Conservation (phyloP, 2,329 filamentous ascomycete species). For the Botrytis sinoallii region DNA sequence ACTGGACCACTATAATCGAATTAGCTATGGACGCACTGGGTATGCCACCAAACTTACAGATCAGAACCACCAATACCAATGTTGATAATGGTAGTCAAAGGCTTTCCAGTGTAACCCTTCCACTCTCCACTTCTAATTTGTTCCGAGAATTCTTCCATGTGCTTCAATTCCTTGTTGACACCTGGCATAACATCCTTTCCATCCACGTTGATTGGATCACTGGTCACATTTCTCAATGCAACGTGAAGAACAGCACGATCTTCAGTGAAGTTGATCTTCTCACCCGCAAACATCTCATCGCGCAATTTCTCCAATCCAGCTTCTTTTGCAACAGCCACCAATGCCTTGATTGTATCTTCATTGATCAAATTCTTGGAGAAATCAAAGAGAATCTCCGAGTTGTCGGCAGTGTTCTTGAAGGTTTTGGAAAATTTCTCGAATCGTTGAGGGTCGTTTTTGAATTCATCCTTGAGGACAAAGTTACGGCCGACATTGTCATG, state of each 20-base stretch:
- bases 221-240: constrained; percentile 85
- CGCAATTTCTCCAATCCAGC: constrained; percentile 88
- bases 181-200: constrained; percentile 91
- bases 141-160: constrained; percentile 98
- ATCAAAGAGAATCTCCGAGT: constrained; percentile 89
- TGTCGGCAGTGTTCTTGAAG: constrained; percentile 75
- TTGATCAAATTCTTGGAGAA: constrained; percentile 99
- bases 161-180: constrained; percentile 85
- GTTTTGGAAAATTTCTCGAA: constrained; percentile 88
- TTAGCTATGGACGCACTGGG: constrained; percentile 26
- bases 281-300: constrained; percentile 94
- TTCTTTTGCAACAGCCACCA: constrained; percentile 88
- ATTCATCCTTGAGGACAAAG: constrained; percentile 91
- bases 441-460: constrained; percentile 80
- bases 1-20: constrained; percentile 74
- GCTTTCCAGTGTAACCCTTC: constrained; percentile 97
- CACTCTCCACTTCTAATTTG: constrained; percentile 91
- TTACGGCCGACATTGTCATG: constrained; percentile 81
- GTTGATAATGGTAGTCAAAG: constrained; percentile 94
- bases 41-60: constrained; percentile 63
- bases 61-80: constrained; percentile 97
- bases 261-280: constrained; percentile 99
- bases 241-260: constrained; percentile 93
- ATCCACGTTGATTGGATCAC: constrained; percentile 79
- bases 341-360: constrained; percentile 82